Percentiles rank a stretch among this genome's conserved stretches.
phyloP scores from a whole-genome alignment of 1,284 basidiomycete genomes.

The Tetrapyrgos nigripes region DNA sequence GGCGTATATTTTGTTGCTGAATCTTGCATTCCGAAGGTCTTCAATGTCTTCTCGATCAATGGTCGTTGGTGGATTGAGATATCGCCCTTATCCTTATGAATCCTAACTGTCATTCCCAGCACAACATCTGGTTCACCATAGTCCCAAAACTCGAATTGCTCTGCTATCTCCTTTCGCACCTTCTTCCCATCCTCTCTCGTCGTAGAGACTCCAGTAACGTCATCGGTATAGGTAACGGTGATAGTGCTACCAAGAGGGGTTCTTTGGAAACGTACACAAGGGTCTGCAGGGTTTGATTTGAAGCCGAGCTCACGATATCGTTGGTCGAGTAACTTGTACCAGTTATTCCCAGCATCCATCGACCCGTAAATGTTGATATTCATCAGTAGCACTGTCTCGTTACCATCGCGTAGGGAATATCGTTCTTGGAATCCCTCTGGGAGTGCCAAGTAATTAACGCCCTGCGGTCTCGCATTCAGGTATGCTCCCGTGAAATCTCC shows the following conservation, averaged over 20 bases:
- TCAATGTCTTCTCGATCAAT: not conserved
- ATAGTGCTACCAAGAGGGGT: not conserved
- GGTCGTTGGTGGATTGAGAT: constrained; percentile 5
- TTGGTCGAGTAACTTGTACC: too few relatives aligned
- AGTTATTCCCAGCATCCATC: too few relatives aligned
- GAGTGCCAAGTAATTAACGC: constrained; percentile 1
- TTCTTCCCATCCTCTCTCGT: too few relatives aligned
- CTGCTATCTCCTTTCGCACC: not conserved
- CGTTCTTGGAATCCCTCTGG: not conserved
- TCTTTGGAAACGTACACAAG: not conserved
- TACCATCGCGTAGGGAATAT: not conserved
- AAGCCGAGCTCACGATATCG: too few relatives aligned
- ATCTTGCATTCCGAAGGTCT: not conserved
- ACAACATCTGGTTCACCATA: not conserved
- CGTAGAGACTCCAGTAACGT: too few relatives aligned
- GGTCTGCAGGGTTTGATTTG: too few relatives aligned
- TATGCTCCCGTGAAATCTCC: too few relatives aligned
- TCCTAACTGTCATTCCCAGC: not conserved
- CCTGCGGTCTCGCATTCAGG: too few relatives aligned
- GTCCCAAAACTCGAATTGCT: not conserved
- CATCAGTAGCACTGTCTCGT: too few relatives aligned
- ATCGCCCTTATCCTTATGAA: not conserved
- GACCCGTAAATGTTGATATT: too few relatives aligned
- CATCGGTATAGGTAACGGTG: too few relatives aligned
- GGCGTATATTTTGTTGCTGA: too few relatives aligned